Base-by-base conservation (phyloP, 257 asterid species). In the Nicotiana noctiflora region DNA sequence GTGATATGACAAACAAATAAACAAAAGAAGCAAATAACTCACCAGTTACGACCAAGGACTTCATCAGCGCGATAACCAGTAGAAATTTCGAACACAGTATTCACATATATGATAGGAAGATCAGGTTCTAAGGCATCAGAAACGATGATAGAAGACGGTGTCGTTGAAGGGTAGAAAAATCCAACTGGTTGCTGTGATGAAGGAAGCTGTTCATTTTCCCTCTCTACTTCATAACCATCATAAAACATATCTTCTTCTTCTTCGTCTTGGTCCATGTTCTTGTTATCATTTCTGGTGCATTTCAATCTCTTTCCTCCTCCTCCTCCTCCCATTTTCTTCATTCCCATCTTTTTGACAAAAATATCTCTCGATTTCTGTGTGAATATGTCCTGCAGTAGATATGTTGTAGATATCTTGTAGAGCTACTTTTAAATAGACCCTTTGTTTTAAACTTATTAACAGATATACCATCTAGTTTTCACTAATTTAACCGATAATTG, bases 11-110 rank as follows among this genome's bases (percentile, higher is more conserved):
- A 65, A 23, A 40, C 14, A 25, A 21, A 68, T 25, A 49, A 21
- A 32, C 2, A 18, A n/a, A 40, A 75, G 61, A 40, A 32, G 13
- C 19, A 18, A 13, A 66, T 14, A 51, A 40, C 25, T 83, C 83
- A 93, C 98, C 98, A 93, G 89, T 93, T 93, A 79, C 94, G 94
- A 67, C 98, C 97, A 57, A 93, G 94, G 84, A 93, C 91, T 90
- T 93, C 94, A 63, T 92, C 93, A 51, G 97, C 97, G 15, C 98
- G 98, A 83, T 88, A 93, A 75, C 98, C 98, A 44, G 98, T 93
- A 80, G 93, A 89, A 61, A 83, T 83, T 84, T 93, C 98, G 80
- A 93, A 93, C 68, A 85, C 88, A 0, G 96, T 82, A 83, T 92
- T 93, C 79, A 92, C 96, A 67, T 93, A 93, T 23, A 93, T 93